Base-by-base conservation (phyloP, 2,329 filamentous ascomycete species). In the Phyllosticta capitalensis region DNA sequence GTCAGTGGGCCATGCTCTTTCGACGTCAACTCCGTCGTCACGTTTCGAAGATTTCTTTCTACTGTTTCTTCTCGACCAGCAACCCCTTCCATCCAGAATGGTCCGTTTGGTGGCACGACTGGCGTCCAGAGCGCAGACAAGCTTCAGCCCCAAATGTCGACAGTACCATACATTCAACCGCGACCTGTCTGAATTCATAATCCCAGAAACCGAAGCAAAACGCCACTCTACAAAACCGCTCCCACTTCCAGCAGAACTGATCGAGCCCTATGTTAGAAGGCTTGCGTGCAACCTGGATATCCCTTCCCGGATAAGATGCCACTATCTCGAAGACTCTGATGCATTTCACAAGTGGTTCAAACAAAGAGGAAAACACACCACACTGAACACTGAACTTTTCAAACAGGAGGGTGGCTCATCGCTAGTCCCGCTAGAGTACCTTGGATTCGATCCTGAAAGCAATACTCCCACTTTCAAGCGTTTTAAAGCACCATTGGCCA, bases 401-500 rank as follows among this genome's bases (percentile, higher is more conserved):
- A 45, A 45, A 45, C 12, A 45, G 7, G 1, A 45, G 14, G 38
- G 38, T n/a, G 17, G 3, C 5, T 5, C 14, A 1, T 19, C 38
- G 38, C 38, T 45, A 14, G 38, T 59, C 19, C 56, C 56, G 50
- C 56, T 88, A 5, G 85, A 88, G 66, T 73, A 85, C 52, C 83
- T 78, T 22, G 67, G 68, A 17, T 62, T 63, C n/a, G 61, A 45
- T 24, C 59, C 17, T 48, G 59, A 9, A 24, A 58, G 21, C 26
- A n/a, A 28, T n/a, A 45, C 10, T 58, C 60, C 52, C 56, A 78
- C 75, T 55, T 89, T 84, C 67, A 79, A 77, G 26, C 80, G 80
- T 55, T 77, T 88, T 52, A 68, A 82, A 24, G 84, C 83, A 1
- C 83, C 85, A 0, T 73, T 95, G 0, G 76, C 76, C 45, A 78